Conservation (phyloP, 495 filamentous ascomycete genomes). For the Aspergillus kassunensis region DNA sequence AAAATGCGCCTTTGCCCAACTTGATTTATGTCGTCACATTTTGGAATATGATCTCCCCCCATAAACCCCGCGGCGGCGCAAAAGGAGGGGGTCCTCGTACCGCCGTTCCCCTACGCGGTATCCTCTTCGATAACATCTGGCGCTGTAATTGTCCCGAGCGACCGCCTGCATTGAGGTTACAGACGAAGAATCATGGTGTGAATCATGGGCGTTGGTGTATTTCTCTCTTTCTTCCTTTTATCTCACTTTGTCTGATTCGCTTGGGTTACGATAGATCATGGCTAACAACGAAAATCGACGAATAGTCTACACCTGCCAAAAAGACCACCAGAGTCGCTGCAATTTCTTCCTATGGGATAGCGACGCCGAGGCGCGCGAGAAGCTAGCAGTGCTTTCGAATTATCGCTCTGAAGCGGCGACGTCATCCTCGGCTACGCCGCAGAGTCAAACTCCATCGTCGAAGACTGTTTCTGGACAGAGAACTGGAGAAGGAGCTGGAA, state of each 20-base stretch:
- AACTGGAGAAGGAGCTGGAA: neutral
- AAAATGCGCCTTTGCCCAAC: too few relatives aligned
- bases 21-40: neutral
- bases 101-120: constrained; percentile 44
- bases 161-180: constrained; percentile 54
- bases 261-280: neutral
- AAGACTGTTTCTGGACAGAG: constrained; percentile 5
- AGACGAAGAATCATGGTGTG: constrained; percentile 60
- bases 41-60: constrained; percentile 19
- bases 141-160: constrained; percentile 65
- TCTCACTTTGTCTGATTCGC: neutral
- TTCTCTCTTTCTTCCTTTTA: neutral
- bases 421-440: constrained; percentile 5
- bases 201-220: constrained; percentile 62
- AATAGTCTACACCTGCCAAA: constrained; percentile 62
- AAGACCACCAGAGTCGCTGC: constrained; percentile 49
- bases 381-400: constrained; percentile 47
- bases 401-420: constrained; percentile 35
- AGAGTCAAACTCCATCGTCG: constrained; percentile 22
- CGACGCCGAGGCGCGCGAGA: constrained; percentile 56
- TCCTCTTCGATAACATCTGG: constrained; percentile 55
- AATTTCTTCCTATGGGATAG: constrained; percentile 70
- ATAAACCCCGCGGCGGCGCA: constrained; percentile 14
- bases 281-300: neutral
- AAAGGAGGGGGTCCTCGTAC: constrained; percentile 21